A percentile compares a stretch with the other conserved stretches of the same genome.
These are phyloP conservation scores for Erythrobasidium hasegawianum DNA, from an alignment of 1,284 basidiomycete genomes.

Conservation along the genomic window DNA sequence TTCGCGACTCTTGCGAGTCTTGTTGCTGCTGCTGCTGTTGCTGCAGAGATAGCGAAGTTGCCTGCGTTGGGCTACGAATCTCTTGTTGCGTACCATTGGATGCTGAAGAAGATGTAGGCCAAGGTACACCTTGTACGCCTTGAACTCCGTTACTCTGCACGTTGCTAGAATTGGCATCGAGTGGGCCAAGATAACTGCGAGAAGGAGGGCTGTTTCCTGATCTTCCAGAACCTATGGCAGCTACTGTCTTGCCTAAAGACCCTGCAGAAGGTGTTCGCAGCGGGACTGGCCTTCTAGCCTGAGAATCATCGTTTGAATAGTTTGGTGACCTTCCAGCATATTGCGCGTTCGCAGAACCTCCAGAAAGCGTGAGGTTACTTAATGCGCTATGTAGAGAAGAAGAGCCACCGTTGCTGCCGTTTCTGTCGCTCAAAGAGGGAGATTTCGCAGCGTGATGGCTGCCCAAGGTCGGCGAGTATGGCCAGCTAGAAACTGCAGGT, in stretches of 20 bases:
- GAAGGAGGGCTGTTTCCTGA: conserved; percentile 24
- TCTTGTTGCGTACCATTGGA: not conserved
- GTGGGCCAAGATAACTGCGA: conserved; percentile 3
- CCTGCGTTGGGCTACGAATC: not conserved
- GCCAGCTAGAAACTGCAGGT: conserved; percentile 1
- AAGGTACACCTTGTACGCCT: conserved; percentile 18
- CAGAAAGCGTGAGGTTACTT: not conserved
- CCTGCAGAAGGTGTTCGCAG: not conserved
- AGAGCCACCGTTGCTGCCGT: not conserved
- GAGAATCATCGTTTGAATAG: too few relatives aligned
- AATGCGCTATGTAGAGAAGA: not conserved
- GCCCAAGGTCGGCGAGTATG: not conserved
- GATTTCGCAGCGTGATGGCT: conserved; percentile 2
- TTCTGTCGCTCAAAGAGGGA: not conserved
- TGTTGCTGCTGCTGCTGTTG: conserved; percentile 8
- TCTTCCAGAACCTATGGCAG: conserved; percentile 31
- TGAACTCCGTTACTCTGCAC: not conserved
- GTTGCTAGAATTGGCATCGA: conserved; percentile 5
- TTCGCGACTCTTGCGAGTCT: not conserved
- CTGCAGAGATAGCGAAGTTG: not conserved
- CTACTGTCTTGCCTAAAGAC: not conserved
- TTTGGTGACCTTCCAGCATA: too few relatives aligned
- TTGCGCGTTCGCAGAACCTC: not conserved
- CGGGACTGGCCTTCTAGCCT: not conserved
- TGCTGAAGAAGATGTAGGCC: conserved; percentile 24